Evolutionary conservation across 2,329 filamentous ascomycete species (phyloP).

Genomic region (Monascus ruber): DNA sequence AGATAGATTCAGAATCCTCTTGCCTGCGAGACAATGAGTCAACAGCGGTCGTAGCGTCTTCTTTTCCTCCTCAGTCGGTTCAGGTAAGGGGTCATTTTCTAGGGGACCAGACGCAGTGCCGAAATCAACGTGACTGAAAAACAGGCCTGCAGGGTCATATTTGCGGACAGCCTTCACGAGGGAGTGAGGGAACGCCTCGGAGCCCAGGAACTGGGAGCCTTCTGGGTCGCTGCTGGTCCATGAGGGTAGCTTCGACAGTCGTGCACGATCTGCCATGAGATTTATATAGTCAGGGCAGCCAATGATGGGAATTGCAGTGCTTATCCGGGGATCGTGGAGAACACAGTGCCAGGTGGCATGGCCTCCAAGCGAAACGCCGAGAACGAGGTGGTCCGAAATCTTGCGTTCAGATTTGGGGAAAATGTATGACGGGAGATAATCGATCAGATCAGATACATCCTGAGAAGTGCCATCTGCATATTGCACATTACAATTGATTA

Average conservation of each 20-base stretch:
- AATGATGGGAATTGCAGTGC: slow-evolving; percentile 67
- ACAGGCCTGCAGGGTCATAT: slow-evolving; percentile 63
- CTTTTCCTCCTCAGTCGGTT: slow-evolving; percentile 33
- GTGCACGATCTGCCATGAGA: slow-evolving; percentile 69
- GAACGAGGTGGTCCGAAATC: slow-evolving; percentile 55
- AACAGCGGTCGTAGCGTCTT: slow-evolving; percentile 33
- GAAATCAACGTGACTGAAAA: slow-evolving; percentile 45
- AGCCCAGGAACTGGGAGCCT: slow-evolving; percentile 60
- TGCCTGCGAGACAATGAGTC: slow-evolving; percentile 34
- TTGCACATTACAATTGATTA: not conserved
- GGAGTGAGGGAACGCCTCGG: slow-evolving; percentile 60
- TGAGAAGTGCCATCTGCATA: slow-evolving; percentile 50
- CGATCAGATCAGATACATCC: slow-evolving; percentile 67
- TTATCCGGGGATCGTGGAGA: slow-evolving; percentile 65
- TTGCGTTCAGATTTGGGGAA: slow-evolving; percentile 42
- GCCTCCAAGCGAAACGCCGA: slow-evolving; percentile 78
- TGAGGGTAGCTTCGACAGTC: slow-evolving; percentile 52
- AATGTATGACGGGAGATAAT: slow-evolving; percentile 65
- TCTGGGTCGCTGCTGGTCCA: slow-evolving; percentile 46
- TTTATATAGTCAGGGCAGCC: slow-evolving; percentile 82
- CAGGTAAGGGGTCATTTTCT: slow-evolving; percentile 21
- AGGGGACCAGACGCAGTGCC: slow-evolving; percentile 11
- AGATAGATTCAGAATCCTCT: slow-evolving; percentile 42
- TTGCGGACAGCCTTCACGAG: slow-evolving; percentile 53
- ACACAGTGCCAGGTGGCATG: slow-evolving; percentile 79